Conservation (phyloP, 2,329 filamentous ascomycete genomes). For the Curvularia spicifera region DNA sequence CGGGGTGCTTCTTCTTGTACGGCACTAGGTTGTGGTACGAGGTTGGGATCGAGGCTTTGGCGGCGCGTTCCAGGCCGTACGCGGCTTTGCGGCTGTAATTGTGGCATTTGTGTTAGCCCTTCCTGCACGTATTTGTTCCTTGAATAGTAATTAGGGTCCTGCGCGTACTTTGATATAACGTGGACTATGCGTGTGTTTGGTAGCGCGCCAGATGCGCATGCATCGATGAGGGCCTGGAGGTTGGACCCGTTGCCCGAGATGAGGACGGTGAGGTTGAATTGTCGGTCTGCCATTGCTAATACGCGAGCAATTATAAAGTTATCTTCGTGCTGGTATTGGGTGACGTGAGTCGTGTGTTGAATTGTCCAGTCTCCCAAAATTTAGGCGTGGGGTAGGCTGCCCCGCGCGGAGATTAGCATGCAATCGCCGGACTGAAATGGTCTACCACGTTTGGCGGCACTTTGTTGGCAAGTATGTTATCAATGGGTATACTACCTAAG, state of each 20-base stretch:
- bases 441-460: background rate
- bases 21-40: constrained; percentile 82
- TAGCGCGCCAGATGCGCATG: constrained; percentile 56
- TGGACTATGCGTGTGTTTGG: constrained; percentile 63
- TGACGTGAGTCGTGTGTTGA: background rate
- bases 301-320: background rate
- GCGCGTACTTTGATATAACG: constrained; percentile 62
- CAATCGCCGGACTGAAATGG: constrained; percentile 10
- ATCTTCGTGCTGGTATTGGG: background rate
- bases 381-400: constrained; percentile 34
- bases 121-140: background rate
- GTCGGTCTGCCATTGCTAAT: constrained; percentile 32
- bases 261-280: constrained; percentile 67
- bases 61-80: constrained; percentile 68
- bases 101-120: background rate
- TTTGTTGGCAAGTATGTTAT: background rate
- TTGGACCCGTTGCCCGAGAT: constrained; percentile 71
- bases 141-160: background rate
- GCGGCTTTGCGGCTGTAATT: constrained; percentile 58
- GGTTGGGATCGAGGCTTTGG: constrained; percentile 68
- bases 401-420: constrained; percentile 18
- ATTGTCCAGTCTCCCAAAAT: constrained; percentile 21
- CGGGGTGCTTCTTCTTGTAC: constrained; percentile 71
- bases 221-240: constrained; percentile 77
- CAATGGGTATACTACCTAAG: constrained; percentile 16